Conservation (phyloP, 805 yeast species). For the Lipomyces yamadae region DNA sequence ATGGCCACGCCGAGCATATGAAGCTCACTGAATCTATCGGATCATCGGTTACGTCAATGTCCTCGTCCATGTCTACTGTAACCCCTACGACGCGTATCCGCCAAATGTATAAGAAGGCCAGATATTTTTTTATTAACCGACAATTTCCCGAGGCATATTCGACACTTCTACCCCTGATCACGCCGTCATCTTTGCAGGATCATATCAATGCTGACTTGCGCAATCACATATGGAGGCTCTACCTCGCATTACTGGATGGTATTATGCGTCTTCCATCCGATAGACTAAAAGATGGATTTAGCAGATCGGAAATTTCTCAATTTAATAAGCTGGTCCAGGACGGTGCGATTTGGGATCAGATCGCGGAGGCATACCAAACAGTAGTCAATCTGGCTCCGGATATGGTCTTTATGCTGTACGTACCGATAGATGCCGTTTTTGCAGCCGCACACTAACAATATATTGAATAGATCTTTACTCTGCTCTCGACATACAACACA, state of each 20-base stretch:
- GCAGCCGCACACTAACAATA: not conserved
- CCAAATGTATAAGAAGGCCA: conserved; percentile 15
- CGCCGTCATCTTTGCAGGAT: conserved; percentile 14
- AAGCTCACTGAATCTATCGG: not conserved
- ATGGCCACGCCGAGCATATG: not conserved
- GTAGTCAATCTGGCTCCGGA: not conserved
- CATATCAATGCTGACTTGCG: conserved; percentile 2
- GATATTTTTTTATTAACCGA: conserved; percentile 20
- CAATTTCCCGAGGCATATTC: conserved; percentile 30
- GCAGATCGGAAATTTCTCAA: conserved; percentile 13
- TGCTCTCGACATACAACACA: conserved; percentile 17
- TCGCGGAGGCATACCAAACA: not conserved
- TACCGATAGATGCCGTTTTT: not conserved
- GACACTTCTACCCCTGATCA: conserved; percentile 18
- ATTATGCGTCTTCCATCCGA: conserved; percentile 15
- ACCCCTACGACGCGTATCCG: conserved; percentile 16
- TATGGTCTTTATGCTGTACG: conserved; percentile 17
- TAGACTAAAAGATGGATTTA: conserved; percentile 11
- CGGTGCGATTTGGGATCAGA: conserved; percentile 19
- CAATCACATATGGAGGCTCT: conserved; percentile 25
- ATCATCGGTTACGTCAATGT: conserved; percentile 5
- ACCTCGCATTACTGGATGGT: conserved; percentile 28
- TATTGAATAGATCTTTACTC: conserved; percentile 6
- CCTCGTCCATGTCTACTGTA: conserved; percentile 18
- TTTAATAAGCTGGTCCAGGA: conserved; percentile 8